Percentiles rank a stretch among this genome's conserved stretches.
Evolutionary conservation across 352 stramenopile species (phyloP).

Genomic region (Pythium dissotocum): DNA sequence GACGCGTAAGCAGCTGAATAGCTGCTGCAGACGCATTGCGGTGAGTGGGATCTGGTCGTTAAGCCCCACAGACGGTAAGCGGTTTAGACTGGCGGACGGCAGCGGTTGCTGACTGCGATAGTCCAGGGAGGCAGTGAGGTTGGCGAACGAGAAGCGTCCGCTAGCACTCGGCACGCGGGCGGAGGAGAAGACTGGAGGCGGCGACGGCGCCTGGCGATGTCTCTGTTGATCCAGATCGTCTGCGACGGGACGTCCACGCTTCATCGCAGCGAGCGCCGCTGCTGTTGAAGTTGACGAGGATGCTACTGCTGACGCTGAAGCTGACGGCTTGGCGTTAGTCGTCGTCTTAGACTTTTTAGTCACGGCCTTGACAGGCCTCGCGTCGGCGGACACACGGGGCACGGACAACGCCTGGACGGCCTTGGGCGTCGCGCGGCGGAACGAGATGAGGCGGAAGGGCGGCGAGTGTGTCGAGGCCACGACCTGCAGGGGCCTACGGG

Average conservation of each 20-base stretch:
- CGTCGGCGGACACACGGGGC: constrained; percentile 7
- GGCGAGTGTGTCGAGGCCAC: constrained; percentile 12
- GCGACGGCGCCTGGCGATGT: neutral
- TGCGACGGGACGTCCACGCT: neutral
- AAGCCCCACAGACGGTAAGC: neutral
- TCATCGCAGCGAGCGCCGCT: neutral
- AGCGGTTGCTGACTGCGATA: neutral
- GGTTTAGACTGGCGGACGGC: neutral
- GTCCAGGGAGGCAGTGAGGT: neutral
- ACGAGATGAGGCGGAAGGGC: constrained; percentile 24
- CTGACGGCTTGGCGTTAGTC: neutral
- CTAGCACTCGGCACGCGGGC: neutral
- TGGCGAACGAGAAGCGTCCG: neutral
- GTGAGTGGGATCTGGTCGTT: neutral
- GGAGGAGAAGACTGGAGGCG: neutral
- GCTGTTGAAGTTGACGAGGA: neutral
- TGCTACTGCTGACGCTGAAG: neutral
- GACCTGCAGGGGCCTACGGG: neutral
- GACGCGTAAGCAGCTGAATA: constrained; percentile 4
- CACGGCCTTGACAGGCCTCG: neutral
- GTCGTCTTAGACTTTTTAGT: neutral
- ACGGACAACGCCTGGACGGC: constrained; percentile 14
- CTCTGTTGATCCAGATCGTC: neutral
- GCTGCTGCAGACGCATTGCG: constrained; percentile 1
- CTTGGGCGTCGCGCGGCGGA: constrained; percentile 21